Evolutionary conservation across 495 filamentous ascomycete species (phyloP), one percentile per base, ranked within the genome.

Genomic region (Annulohypoxylon nitens): DNA sequence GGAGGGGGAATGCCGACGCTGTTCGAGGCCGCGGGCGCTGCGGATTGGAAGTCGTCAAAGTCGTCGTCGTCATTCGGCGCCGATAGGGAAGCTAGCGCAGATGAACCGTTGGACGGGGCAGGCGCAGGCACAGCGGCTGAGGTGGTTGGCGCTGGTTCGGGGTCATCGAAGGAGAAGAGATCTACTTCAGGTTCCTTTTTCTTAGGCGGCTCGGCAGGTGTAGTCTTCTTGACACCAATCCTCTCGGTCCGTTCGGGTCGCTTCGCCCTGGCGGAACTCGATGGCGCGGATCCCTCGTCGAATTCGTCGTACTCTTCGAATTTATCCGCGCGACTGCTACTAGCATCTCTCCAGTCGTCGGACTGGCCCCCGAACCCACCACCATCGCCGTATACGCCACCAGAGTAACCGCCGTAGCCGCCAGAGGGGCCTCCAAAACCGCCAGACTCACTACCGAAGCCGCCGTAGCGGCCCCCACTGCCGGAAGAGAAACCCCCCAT

Each of bases 251-350:
- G 83, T 23, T 79, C 77, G 6, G 72, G 61, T 65, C 86, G 86
- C 70, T 86, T 86, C 37, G 73, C 64, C 73, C 82, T 50, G 79
- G 81, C 57, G 76, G 82, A 75, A 82, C 77, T 72, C 79, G 79
- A 75, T 14, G 84, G 77, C 81, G 82, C 57, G 78, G 79, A 39
- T 86, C 91, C 93, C 67, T 97, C 95, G 67, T 98, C 95, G 71
- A 91, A 93, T 80, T 99, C 96, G 76, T 99, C 94, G 75, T 99
- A 99, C 81, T 98, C 96, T 61, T 98, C 95, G 71, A 97, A 99
- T 61, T 90, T 90, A 68, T 97, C 95, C 16, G 85, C 82, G 5
- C 80, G 82, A 41, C 86, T 82, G 16, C 41, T 53, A 72, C 88
- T 81, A 30, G 88, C 85, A 33, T 86, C 83, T 68, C 78, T 78